Conservation (phyloP, 106 monocot species). For the Phalaenopsis equestris region DNA sequence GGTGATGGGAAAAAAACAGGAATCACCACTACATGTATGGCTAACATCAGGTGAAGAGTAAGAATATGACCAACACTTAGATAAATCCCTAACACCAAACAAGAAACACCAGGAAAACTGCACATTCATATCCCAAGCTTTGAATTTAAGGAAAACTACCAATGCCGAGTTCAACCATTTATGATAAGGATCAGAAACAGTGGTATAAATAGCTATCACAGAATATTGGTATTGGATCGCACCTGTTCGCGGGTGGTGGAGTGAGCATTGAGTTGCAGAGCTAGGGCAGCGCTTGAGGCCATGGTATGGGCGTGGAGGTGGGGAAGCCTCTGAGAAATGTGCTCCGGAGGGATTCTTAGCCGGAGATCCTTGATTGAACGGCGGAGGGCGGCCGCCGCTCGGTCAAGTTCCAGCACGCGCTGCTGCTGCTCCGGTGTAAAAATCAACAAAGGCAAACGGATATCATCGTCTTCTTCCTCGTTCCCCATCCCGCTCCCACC, state of each 20-base stretch:
- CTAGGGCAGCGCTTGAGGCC: slow-evolving; percentile 79
- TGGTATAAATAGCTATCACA: not conserved
- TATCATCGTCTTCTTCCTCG: slow-evolving; percentile 21
- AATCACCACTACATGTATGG: not conserved
- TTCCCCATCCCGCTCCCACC: slow-evolving; percentile 31
- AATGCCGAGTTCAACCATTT: not conserved
- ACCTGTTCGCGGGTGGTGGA: slow-evolving; percentile 71
- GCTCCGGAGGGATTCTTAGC: slow-evolving; percentile 60
- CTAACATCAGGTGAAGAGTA: not conserved
- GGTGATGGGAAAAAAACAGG: not conserved
- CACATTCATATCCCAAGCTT: not conserved
- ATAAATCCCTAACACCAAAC: not conserved
- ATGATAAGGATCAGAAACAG: not conserved
- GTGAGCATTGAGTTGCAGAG: slow-evolving; percentile 79
- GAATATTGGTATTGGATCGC: not conserved
- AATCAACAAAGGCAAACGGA: slow-evolving; percentile 10
- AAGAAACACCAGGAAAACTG: not conserved
- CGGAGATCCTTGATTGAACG: slow-evolving; percentile 78
- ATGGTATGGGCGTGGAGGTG: slow-evolving; percentile 78
- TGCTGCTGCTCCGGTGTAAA: slow-evolving; percentile 72
- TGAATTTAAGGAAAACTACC: not conserved
- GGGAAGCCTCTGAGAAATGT: slow-evolving; percentile 76
- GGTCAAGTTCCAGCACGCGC: slow-evolving; percentile 62
- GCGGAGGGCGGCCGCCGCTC: slow-evolving; percentile 32
- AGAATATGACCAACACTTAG: not conserved